Evolutionary conservation across 140 eudicot genomes (phyloP).

Genomic region (Stevia rebaudiana): DNA sequence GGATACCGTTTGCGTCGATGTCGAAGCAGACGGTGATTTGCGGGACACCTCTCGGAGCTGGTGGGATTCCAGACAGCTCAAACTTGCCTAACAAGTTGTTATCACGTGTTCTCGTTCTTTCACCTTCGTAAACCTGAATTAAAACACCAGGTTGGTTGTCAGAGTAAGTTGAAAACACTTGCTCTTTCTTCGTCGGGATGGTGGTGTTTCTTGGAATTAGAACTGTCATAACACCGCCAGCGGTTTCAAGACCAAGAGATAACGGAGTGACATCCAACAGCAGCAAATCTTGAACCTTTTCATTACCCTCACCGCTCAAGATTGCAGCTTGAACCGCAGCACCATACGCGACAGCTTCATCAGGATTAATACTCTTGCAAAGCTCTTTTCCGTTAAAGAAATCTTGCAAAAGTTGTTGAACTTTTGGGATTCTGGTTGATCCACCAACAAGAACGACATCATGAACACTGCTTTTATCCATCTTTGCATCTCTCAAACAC

Average conservation of each 20-base stretch:
- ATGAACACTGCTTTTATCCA: slow-evolving; percentile 32
- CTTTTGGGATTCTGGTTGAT: slow-evolving; percentile 37
- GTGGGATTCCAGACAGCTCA: slow-evolving; percentile 35
- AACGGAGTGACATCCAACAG: slow-evolving; percentile 33
- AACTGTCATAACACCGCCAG: slow-evolving; percentile 28
- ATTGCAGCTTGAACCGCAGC: slow-evolving; percentile 44
- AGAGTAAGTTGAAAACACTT: slow-evolving; percentile 26
- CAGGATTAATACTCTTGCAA: slow-evolving; percentile 40
- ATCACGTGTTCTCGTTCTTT: slow-evolving; percentile 29
- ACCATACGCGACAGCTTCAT: slow-evolving; percentile 42
- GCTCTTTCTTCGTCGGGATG: slow-evolving; percentile 32
- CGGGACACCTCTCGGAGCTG: slow-evolving; percentile 37
- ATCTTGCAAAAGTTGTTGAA: slow-evolving; percentile 32
- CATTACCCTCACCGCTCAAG: slow-evolving; percentile 29
- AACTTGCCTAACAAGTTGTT: slow-evolving; percentile 35
- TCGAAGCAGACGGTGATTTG: slow-evolving; percentile 33
- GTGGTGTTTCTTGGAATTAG: slow-evolving; percentile 34
- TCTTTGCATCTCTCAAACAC: slow-evolving; percentile 36
- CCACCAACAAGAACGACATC: slow-evolving; percentile 42
- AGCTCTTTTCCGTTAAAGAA: slow-evolving; percentile 39
- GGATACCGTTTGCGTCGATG: slow-evolving; percentile 34
- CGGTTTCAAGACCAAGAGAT: slow-evolving; percentile 31
- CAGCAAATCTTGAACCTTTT: slow-evolving; percentile 28
- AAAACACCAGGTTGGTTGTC: slow-evolving; percentile 34
- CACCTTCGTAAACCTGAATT: slow-evolving; percentile 41